Evolutionary conservation across 176 grass and related monocot genomes (phyloP).

Genomic region (Eragrostis curvula): DNA sequence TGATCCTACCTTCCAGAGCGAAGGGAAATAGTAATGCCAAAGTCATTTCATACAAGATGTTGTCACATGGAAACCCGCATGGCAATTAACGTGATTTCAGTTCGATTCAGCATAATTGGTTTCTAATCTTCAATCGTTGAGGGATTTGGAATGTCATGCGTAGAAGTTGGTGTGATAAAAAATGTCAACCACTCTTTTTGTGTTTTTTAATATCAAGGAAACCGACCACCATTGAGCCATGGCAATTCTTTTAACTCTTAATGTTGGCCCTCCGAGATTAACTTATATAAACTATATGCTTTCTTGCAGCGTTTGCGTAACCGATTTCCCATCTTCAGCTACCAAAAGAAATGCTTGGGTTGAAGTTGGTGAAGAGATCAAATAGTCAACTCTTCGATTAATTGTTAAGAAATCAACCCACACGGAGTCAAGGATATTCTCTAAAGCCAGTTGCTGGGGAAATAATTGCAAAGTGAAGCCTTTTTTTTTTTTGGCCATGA

Average conservation of each 20-base stretch:
- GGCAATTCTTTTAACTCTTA: not conserved
- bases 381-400: not conserved
- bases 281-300: not conserved
- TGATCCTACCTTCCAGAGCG: too few relatives aligned
- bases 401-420: not conserved
- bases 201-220: not conserved
- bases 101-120: too few relatives aligned
- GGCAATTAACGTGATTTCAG: too few relatives aligned
- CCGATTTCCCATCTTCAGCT: not conserved
- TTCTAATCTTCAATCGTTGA: too few relatives aligned
- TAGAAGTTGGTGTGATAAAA: not conserved
- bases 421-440: not conserved
- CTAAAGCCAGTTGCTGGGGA: too few relatives aligned
- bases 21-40: too few relatives aligned
- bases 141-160: too few relatives aligned
- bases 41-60: not conserved
- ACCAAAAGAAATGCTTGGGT: not conserved
- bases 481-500: too few relatives aligned
- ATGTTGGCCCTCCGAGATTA: too few relatives aligned
- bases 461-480: not conserved
- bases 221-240: not conserved
- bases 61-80: not conserved
- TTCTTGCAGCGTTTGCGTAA: not conserved
- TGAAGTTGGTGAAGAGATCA: not conserved
- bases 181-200: not conserved